Base-by-base conservation (phyloP, 148 eudicot species). In the Talinum fruticosum region DNA sequence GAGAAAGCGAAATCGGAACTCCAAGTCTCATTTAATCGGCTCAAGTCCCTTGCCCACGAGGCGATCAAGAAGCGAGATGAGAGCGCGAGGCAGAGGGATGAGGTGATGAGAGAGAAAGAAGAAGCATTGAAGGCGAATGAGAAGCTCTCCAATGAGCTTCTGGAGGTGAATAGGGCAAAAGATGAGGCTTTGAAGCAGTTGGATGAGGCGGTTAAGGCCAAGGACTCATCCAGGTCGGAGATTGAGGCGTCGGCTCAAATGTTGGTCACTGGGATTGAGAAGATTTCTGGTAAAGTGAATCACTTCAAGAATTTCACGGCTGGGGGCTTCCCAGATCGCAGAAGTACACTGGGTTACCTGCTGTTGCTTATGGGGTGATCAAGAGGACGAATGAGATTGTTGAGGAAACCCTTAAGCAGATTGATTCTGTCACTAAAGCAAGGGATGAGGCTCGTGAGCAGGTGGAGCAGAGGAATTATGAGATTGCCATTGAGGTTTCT, bases 401-500 rank as follows among this genome's bases (percentile, higher is more conserved):
- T 6, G 99, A 96, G 82, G 99, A 91, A 92, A 85, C 89, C 69
- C 66, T 96, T 74, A 88, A 79, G 53, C 93, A 91, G 85, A 71
- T 91, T 79, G 97, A 93, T 6, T 73, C 73, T 73, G 82, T 87
- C 8, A 47, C 80, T 14, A 93, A 90, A 80, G 80, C 89, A 26
- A 90, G 97, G 78, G 85, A 93, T 75, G 93, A 96, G 84, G 96
- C 92, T 23, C 79, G 99, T 28, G 95, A 86, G 77, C 85, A 77
- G 83, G 79, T 93, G 76, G 99, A 96, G 74, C 97, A 96, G 53
- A 82, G 97, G 84, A 93, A 89, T 85, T 96, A 93, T 59, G 99
- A 93, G 86, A 93, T 96, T 81, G 99, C 99, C 8, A 96, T 96
- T 38, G 99, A 96, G 79, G 95, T 96, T 71, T 96, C 99, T 8